Percentiles rank a stretch among this genome's conserved stretches.
Conservation (phyloP, 495 filamentous ascomycete species). For the Hypoxylon rickii region DNA sequence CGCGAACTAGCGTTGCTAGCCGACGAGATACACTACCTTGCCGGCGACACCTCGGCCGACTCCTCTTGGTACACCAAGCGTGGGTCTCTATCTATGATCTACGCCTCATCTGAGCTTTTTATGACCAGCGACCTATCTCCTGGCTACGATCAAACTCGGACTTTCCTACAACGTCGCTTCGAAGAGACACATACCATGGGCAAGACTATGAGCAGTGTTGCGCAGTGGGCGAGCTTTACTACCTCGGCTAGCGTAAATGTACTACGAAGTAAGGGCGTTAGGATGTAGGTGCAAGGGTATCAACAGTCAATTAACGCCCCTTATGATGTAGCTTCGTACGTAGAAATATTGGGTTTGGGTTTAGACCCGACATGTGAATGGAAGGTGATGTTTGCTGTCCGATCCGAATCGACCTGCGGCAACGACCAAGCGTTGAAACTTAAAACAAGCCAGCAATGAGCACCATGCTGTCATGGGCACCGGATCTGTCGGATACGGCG, state of each 20-base stretch:
- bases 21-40: conserved; percentile 85
- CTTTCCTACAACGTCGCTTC: conserved; percentile 77
- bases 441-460: no score
- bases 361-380: no score
- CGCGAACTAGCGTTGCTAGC: conserved; percentile 77
- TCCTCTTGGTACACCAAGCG: conserved; percentile 91
- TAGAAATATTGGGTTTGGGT: no score
- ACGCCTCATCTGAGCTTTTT: conserved; percentile 84
- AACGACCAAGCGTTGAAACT: no score
- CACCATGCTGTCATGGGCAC: no score
- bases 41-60: conserved; percentile 82
- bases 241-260: conserved; percentile 66
- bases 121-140: conserved; percentile 84
- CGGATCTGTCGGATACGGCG: no score
- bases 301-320: no score
- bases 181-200: conserved; percentile 67
- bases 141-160: conserved; percentile 71
- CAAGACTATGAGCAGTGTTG: conserved; percentile 60
- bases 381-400: no score
- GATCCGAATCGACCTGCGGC: no score
- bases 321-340: no score
- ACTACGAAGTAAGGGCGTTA: conserved; percentile 65
- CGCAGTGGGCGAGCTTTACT: conserved; percentile 79
- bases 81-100: conserved; percentile 74
- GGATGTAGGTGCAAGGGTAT: no score